Percentiles rank a stretch among this genome's conserved stretches.
Evolutionary conservation across 495 filamentous ascomycete species (phyloP).

Genomic region (Saxispiralis lemnorum): DNA sequence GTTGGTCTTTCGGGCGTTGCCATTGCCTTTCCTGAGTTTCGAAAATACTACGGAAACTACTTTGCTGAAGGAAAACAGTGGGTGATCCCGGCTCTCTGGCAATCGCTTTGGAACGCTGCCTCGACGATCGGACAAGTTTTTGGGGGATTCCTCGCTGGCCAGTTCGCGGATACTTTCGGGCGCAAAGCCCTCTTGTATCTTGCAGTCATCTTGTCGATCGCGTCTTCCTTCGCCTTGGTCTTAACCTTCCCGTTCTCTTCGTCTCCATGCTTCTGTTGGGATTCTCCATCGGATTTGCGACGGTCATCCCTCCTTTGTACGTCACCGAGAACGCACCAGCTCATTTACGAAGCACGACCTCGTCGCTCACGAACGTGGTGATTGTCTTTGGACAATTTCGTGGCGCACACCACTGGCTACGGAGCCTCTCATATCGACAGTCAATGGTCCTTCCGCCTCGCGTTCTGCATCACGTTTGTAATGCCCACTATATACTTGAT

Average conservation of each 20-base stretch:
- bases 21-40: slow-evolving; percentile 1
- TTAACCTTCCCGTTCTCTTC: slow-evolving; percentile 1
- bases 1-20: not conserved
- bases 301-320: not conserved
- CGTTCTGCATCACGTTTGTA: not conserved
- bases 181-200: not conserved
- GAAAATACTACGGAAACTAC: slow-evolving; percentile 1
- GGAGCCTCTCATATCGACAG: not conserved
- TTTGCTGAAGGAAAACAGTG: not conserved
- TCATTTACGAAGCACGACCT: not conserved
- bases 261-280: not conserved
- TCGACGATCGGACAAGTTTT: slow-evolving; percentile 2
- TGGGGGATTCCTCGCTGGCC: not conserved
- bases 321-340: slow-evolving; percentile 3
- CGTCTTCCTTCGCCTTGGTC: not conserved
- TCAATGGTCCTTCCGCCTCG: not conserved
- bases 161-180: slow-evolving; percentile 1
- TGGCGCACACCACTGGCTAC: not conserved
- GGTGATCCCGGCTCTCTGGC: slow-evolving; percentile 1
- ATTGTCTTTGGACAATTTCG: not conserved
- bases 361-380: slow-evolving; percentile 1
- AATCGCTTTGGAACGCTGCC: not conserved
- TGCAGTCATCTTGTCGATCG: not conserved
- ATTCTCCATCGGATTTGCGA: not conserved
- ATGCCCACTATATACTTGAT: not conserved